Evolutionary conservation across 108 stramenopile genomes (phyloP), one percentile per base, ranked within the genome.

Genomic region (Cyclotella cryptica): DNA sequence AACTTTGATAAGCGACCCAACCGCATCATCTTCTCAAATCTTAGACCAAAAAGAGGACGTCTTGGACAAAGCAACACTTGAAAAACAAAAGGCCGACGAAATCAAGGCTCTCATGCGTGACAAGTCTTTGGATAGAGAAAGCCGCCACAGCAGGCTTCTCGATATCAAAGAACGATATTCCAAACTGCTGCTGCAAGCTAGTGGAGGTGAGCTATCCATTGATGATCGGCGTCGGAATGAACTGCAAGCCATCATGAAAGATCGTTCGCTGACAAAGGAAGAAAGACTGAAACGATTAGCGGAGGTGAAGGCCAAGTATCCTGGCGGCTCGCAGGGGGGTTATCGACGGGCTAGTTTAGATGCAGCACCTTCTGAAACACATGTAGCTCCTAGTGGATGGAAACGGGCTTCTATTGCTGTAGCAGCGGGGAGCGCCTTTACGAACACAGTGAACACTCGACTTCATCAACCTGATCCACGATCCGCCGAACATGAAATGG

Each of bases 101-200:
- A 74, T 74, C 14, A 74, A 74, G 40, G 24, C 14, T 14, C 26
- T 74, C 0, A 74, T 44, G 73, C 59, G 52, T 22, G 42, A 74
- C 63, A 64, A 55, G 46, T 74, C 73, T 15, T 43, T 74, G 40
- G 41, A 41, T 51, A 35, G 51, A 22, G 51, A 65, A 39, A 22
- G 26, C 5, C 62, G 63, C 29, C 47, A 43, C 24, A 30, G 42
- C 41, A 42, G 1, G 40, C 39, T 74, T 10, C 22, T 29, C 6
- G 63, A 74, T 28, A 65, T 74, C 14, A 74, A 74, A 40, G 42
- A 30, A 14, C 51, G 40, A 41, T 74, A 74, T 40, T 26, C n/a
- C 9, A 45, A 44, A 3, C 43, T 65, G 11, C 6, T 65, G 5
- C 15, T n/a, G 10, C 43, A 39, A 44, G 28, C 22, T 4, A 19